Evolutionary conservation across 2,329 filamentous ascomycete species (phyloP).

Genomic region (Graphiopsis chlorocephala): DNA sequence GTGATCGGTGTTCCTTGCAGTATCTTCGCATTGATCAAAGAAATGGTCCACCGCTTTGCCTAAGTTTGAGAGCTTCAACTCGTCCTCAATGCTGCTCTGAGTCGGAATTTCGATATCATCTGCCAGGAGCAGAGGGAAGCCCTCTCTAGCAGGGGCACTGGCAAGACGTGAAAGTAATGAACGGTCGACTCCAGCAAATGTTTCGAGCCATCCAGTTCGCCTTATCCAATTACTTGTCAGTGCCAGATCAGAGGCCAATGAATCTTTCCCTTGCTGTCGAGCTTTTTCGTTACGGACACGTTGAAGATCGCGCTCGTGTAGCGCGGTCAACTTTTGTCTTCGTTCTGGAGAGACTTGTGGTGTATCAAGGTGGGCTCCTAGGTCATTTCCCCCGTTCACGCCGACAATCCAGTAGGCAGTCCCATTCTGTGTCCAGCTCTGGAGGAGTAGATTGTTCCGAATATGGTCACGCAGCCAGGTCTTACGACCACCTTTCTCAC

Average conservation of each 20-base stretch:
- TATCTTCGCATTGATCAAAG: conserved; percentile 17
- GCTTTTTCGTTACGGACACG: background rate
- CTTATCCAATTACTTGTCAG: conserved; percentile 7
- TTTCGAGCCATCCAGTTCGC: conserved; percentile 5
- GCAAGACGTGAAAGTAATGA: background rate
- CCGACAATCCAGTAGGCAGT: conserved; percentile 5
- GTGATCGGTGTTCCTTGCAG: conserved; percentile 11
- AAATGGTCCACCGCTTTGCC: conserved; percentile 9
- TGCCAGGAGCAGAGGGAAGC: background rate
- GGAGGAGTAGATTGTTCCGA: background rate
- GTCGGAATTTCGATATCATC: background rate
- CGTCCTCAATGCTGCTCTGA: background rate
- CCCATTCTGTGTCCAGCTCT: conserved; percentile 9
- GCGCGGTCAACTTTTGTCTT: background rate
- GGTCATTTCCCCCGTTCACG: background rate
- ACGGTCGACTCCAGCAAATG: conserved; percentile 6
- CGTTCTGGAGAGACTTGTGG: background rate
- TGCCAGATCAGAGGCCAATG: background rate
- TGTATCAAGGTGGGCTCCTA: background rate
- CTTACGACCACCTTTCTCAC: conserved; percentile 8
- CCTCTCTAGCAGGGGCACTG: conserved; percentile 1
- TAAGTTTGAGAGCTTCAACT: conserved; percentile 6
- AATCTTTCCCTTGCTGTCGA: conserved; percentile 6
- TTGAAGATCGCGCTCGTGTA: conserved; percentile 1
- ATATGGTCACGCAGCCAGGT: conserved; percentile 4